Evolutionary conservation across 768 basidiomycete species (phyloP).

Genomic region (Trametes cingulata): DNA sequence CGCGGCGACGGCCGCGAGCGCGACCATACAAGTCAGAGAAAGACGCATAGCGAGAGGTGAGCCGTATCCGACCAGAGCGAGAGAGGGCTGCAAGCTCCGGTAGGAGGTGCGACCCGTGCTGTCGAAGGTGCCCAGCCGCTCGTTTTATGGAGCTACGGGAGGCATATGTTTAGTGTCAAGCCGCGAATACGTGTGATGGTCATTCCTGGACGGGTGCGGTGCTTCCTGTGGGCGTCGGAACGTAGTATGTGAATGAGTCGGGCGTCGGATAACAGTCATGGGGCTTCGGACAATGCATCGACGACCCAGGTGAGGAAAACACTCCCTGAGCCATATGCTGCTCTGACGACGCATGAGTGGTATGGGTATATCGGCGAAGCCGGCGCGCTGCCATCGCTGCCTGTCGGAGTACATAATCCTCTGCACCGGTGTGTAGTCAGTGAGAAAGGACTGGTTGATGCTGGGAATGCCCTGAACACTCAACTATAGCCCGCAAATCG

Average conservation of each 20-base stretch:
- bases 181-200: background rate
- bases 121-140: background rate
- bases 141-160: background rate
- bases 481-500: constrained; percentile 16
- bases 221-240: constrained; percentile 3
- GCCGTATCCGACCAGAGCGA: background rate
- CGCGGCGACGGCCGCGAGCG: constrained; percentile 22
- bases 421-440: background rate
- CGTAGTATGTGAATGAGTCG: background rate
- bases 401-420: background rate
- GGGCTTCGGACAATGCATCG: constrained; percentile 3
- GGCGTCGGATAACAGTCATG: constrained; percentile 2
- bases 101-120: background rate
- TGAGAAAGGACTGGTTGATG: constrained; percentile 5
- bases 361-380: background rate
- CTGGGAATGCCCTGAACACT: constrained; percentile 11
- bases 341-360: background rate
- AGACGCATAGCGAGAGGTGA: constrained; percentile 7
- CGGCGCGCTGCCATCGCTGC: background rate
- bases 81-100: constrained; percentile 5
- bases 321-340: constrained; percentile 1
- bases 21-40: constrained; percentile 1
- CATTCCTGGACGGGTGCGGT: background rate
- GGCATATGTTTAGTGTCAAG: background rate
- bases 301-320: background rate